A percentile compares a stretch with the other conserved stretches of the same genome.
Evolutionary conservation across 2,329 filamentous ascomycete species (phyloP).

Genomic region (Epichloe uncinata): DNA sequence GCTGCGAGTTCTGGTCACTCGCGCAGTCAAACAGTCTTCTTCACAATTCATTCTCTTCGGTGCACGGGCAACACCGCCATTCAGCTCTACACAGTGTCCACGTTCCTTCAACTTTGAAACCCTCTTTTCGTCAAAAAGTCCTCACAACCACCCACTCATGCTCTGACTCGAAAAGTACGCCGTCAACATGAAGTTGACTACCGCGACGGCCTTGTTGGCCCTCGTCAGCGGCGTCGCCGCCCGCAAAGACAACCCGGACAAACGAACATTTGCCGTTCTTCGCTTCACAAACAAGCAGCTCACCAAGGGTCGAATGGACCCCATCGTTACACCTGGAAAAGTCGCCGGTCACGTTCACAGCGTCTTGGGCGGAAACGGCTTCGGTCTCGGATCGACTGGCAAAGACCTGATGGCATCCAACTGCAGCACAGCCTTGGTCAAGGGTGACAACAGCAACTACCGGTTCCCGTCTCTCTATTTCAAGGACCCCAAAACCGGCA

Average conservation of each 20-base stretch:
- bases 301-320: constrained; percentile 50
- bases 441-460: constrained; percentile 60
- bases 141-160: neutral
- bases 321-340: constrained; percentile 50
- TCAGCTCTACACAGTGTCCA: neutral
- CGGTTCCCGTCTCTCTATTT: constrained; percentile 66
- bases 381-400: constrained; percentile 48
- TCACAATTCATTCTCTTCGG: constrained; percentile 13
- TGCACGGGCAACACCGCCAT: constrained; percentile 22
- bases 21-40: constrained; percentile 11
- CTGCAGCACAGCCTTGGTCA: constrained; percentile 59
- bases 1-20: constrained; percentile 12
- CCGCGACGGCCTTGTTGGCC: constrained; percentile 22
- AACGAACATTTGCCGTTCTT: constrained; percentile 52
- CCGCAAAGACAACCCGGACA: constrained; percentile 27
- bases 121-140: neutral
- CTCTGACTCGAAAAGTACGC: neutral
- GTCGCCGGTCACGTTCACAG: constrained; percentile 53
- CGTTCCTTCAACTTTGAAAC: constrained; percentile 1
- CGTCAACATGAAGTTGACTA: constrained; percentile 23
- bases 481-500: constrained; percentile 45
- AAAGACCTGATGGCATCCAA: constrained; percentile 44
- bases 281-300: constrained; percentile 55
- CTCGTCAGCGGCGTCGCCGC: constrained; percentile 23
- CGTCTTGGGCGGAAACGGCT: constrained; percentile 57